Evolutionary conservation across 768 basidiomycete species (phyloP).

Genomic region (Arthromyces matolae): DNA sequence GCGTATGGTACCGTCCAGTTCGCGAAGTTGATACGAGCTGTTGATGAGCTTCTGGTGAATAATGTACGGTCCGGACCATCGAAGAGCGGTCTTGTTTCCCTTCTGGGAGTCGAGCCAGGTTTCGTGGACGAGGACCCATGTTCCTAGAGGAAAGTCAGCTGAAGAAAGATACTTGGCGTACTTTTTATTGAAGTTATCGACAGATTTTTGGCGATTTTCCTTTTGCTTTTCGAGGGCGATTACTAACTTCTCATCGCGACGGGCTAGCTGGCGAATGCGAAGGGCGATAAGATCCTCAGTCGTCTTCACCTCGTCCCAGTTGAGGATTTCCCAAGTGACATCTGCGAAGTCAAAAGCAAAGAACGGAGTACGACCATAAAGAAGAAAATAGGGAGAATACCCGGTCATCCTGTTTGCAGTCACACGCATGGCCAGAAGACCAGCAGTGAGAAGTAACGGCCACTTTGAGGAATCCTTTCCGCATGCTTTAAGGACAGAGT

Average conservation of each 20-base stretch:
- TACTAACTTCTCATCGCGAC: slow-evolving; percentile 17
- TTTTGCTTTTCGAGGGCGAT: slow-evolving; percentile 13
- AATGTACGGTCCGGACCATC: slow-evolving; percentile 29
- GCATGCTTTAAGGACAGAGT: slow-evolving; percentile 20
- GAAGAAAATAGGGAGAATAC: slow-evolving; percentile 26
- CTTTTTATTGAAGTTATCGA: slow-evolving; percentile 21
- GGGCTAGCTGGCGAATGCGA: slow-evolving; percentile 18
- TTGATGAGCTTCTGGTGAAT: slow-evolving; percentile 16
- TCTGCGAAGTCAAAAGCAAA: slow-evolving; percentile 28
- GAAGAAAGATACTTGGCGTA: slow-evolving; percentile 12
- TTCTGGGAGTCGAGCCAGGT: slow-evolving; percentile 26
- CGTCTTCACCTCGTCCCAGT: slow-evolving; percentile 20
- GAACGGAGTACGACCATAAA: too few relatives aligned
- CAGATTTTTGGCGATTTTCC: slow-evolving; percentile 9
- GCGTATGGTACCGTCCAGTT: slow-evolving; percentile 19
- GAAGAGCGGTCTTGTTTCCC: slow-evolving; percentile 25
- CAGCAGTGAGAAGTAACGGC: slow-evolving; percentile 22
- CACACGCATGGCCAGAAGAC: slow-evolving; percentile 23
- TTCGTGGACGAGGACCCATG: slow-evolving; percentile 30
- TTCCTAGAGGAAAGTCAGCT: slow-evolving; percentile 20
- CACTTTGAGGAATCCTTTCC: slow-evolving; percentile 20
- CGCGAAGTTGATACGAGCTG: slow-evolving; percentile 15
- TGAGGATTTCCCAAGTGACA: slow-evolving; percentile 23
- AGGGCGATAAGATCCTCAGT: slow-evolving; percentile 25
- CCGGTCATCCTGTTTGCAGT: slow-evolving; percentile 26